These are phyloP conservation scores for Russula lepida DNA, from an alignment of 768 basidiomycete genomes.

Conservation along the genomic window DNA sequence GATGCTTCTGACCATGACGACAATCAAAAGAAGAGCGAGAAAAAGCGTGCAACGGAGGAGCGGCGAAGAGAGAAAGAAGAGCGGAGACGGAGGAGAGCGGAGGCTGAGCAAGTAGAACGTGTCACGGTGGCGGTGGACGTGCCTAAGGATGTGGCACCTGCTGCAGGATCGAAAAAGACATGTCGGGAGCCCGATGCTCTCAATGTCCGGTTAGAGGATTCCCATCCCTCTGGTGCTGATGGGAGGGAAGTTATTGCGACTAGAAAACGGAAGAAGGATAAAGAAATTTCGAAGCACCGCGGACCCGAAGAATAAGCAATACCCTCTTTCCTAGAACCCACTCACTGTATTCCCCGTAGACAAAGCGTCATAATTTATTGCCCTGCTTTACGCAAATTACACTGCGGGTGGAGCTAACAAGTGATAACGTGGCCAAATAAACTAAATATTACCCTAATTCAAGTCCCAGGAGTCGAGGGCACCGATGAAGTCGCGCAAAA, in stretches of 20 bases:
- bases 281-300: background rate
- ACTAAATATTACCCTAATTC: background rate
- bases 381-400: background rate
- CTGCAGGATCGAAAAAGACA: conserved; percentile 25
- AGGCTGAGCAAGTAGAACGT: background rate
- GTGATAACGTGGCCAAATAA: background rate
- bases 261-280: conserved; percentile 1
- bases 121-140: background rate
- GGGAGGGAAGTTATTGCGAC: background rate
- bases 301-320: background rate
- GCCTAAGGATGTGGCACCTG: background rate
- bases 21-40: conserved; percentile 21
- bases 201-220: background rate
- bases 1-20: conserved; percentile 15
- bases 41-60: conserved; percentile 19
- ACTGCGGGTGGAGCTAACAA: background rate
- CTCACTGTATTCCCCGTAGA: background rate
- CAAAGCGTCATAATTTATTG: conserved; percentile 8
- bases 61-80: conserved; percentile 28
- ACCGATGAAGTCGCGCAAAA: background rate
- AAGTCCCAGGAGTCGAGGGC: conserved; percentile 1
- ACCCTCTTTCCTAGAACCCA: background rate
- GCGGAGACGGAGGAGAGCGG: conserved; percentile 26
- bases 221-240: background rate
- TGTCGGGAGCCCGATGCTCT: conserved; percentile 26